Evolutionary conservation across 2,329 filamentous ascomycete genomes (phyloP).

Genomic region (Neofusicoccum umdonicola): DNA sequence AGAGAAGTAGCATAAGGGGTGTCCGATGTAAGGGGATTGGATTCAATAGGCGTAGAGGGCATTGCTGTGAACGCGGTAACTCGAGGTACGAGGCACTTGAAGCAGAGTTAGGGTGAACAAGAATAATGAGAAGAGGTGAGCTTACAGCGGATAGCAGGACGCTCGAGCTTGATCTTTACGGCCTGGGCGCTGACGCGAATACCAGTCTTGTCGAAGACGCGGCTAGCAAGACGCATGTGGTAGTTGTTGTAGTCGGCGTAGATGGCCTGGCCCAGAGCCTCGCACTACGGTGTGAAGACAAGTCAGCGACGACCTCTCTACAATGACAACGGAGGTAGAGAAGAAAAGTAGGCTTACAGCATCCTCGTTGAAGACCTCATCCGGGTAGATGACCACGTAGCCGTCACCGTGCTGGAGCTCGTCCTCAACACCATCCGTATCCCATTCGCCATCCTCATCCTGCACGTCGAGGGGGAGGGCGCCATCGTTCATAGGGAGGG

Average conservation of each 20-base stretch:
- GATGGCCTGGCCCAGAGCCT: constrained; percentile 41
- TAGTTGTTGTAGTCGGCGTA: constrained; percentile 42
- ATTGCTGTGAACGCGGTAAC: too few species aligned
- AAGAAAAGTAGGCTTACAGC: constrained; percentile 18
- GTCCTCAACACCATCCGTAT: constrained; percentile 21
- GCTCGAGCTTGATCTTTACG: constrained; percentile 41
- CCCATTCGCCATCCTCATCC: neutral
- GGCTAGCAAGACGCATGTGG: constrained; percentile 48
- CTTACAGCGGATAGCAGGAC: neutral
- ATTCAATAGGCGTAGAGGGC: neutral
- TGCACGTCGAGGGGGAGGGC: too few species aligned
- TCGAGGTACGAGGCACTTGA: neutral
- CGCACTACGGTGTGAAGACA: neutral
- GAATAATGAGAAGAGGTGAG: neutral
- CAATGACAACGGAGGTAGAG: too few species aligned
- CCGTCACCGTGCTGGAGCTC: constrained; percentile 21
- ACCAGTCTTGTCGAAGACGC: constrained; percentile 51
- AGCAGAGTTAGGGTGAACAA: neutral
- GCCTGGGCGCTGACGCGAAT: constrained; percentile 43
- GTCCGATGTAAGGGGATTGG: neutral
- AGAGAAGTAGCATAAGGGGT: neutral
- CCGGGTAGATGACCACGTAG: constrained; percentile 20
- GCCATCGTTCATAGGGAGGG: too few species aligned
- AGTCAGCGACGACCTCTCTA: constrained; percentile 25
- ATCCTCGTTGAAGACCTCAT: constrained; percentile 34